Evolutionary conservation across 148 eudicot species (phyloP).

Genomic region (Heliosperma pusillum): DNA sequence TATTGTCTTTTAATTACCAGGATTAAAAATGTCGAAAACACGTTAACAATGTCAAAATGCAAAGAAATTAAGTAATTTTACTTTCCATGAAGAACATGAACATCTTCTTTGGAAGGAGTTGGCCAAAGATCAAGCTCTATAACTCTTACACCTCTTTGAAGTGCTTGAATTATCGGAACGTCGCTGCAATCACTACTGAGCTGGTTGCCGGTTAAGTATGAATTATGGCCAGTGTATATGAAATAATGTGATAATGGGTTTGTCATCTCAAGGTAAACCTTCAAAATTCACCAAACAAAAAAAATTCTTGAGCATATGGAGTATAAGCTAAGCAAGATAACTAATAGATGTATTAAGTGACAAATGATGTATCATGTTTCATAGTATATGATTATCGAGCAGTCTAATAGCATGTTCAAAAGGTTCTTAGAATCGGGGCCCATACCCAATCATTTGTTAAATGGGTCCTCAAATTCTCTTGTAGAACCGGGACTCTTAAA

Average conservation of each 20-base stretch:
- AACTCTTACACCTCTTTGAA: conserved; percentile 56
- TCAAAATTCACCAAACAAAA: background rate
- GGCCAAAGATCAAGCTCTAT: conserved; percentile 82
- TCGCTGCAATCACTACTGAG: conserved; percentile 61
- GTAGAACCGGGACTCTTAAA: too few species aligned
- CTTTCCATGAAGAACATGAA: conserved; percentile 71
- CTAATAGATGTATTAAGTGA: too few species aligned
- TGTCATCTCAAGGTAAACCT: conserved; percentile 64
- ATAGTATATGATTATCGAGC: too few species aligned
- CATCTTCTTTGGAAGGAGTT: conserved; percentile 45
- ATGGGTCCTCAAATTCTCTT: too few species aligned
- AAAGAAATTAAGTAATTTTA: conserved; percentile 6
- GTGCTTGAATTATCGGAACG: conserved; percentile 52
- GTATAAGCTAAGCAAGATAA: too few species aligned
- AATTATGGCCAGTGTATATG: conserved; percentile 71
- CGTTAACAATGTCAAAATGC: too few species aligned
- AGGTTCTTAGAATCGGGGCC: too few species aligned
- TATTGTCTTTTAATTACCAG: too few species aligned
- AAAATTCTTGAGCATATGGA: background rate
- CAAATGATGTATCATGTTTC: too few species aligned
- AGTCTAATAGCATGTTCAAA: too few species aligned
- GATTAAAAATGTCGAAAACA: too few species aligned
- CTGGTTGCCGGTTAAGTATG: conserved; percentile 73
- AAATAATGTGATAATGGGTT: conserved; percentile 69
- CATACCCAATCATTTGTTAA: too few species aligned